A percentile compares a stretch with the other conserved stretches of the same genome.
Conservation (phyloP, 2,329 filamentous ascomycete species). For the Diaporthe citri region DNA sequence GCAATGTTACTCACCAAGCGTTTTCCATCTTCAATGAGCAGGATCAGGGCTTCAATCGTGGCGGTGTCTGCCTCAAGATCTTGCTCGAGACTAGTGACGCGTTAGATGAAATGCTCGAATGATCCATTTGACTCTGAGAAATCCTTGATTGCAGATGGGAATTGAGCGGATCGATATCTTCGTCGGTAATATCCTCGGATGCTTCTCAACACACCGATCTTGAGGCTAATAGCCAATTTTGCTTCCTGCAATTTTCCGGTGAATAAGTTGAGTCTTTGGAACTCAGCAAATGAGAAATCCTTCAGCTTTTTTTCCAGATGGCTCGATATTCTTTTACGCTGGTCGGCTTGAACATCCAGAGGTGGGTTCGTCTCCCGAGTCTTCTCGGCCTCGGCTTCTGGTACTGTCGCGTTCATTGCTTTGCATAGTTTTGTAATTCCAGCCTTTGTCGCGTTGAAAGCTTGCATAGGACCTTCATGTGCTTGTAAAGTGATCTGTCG, state of each 20-base stretch:
- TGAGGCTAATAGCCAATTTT: constrained; percentile 2
- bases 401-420: not conserved
- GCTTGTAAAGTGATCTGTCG: not conserved
- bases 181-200: constrained; percentile 4
- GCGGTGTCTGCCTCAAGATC: not conserved
- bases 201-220: not conserved
- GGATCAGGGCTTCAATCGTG: not conserved
- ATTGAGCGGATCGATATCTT: not conserved
- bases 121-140: not conserved
- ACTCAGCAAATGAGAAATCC: constrained; percentile 7
- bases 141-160: not conserved
- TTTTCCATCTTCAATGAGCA: constrained; percentile 7
- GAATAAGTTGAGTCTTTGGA: not conserved
- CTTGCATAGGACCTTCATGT: not conserved
- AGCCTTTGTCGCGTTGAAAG: not conserved
- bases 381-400: not conserved
- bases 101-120: not conserved
- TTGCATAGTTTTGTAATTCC: not conserved
- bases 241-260: not conserved
- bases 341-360: not conserved
- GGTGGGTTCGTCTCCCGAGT: not conserved
- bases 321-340: not conserved
- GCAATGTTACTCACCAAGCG: not conserved
- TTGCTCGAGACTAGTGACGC: not conserved
- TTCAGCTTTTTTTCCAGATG: not conserved